Percentiles rank a stretch among this genome's conserved stretches.
phyloP scores from a whole-genome alignment of 139 green algal genomes.

The Tetradesmus obliquus region DNA sequence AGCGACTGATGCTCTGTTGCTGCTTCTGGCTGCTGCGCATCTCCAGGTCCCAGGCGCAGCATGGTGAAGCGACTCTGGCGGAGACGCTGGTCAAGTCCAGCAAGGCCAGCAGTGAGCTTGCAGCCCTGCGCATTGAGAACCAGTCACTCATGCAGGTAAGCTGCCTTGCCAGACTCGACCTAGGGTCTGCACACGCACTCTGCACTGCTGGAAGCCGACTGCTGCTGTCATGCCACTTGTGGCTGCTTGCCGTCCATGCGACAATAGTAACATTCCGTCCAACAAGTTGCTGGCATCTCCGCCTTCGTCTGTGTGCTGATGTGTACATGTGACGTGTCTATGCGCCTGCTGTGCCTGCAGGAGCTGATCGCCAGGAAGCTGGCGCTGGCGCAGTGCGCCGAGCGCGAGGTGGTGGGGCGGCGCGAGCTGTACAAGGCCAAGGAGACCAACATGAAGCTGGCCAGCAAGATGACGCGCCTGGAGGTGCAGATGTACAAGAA shows the following conservation, averaged over 20 bases:
- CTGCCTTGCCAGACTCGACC: neutral
- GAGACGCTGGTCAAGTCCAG: slow-evolving; percentile 25
- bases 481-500: slow-evolving; percentile 60
- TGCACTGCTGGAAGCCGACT: too few species aligned
- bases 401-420: slow-evolving; percentile 55
- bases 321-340: too few species aligned
- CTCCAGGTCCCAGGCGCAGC: slow-evolving; percentile 27
- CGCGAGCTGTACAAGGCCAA: slow-evolving; percentile 60
- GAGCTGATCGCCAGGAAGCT: slow-evolving; percentile 64
- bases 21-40: neutral
- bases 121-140: slow-evolving; percentile 48
- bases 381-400: slow-evolving; percentile 56
- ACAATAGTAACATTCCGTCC: too few species aligned
- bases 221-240: neutral
- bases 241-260: too few species aligned
- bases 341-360: slow-evolving; percentile 11
- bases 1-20: neutral
- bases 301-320: neutral
- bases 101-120: slow-evolving; percentile 46
- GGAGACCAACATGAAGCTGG: slow-evolving; percentile 74
- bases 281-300: neutral
- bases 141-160: slow-evolving; percentile 49
- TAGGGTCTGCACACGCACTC: too few species aligned
- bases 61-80: slow-evolving; percentile 34
- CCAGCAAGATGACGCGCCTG: slow-evolving; percentile 68